Base-by-base conservation (phyloP, 2,329 filamentous ascomycete genomes). In the Bipolaris victoriae region DNA sequence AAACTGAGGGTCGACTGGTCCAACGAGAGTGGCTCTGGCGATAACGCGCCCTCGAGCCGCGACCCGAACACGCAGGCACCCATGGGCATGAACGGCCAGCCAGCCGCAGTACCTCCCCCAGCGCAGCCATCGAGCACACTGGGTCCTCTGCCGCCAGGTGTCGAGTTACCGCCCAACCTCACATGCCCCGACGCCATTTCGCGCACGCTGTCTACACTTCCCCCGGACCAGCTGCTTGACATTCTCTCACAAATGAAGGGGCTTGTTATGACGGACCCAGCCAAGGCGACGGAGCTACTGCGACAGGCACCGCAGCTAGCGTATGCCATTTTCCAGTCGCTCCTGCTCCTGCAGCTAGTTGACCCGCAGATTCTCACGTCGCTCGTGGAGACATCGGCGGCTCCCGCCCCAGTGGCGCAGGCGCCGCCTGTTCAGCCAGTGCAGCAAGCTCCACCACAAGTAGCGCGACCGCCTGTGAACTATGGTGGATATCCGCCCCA, bases 1-100 rank as follows among this genome's bases (percentile, higher is more conserved):
- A 96, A 96, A 77, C 84, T 99, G 62, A 87, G 93, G 59, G 95
- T 99, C 54, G 95, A 98, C 78, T 99, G 96, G 78, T 95, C 91
- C 57, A 96, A 97, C 76, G 94, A 97, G 75, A 91, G 92, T 64
- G 89, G 89, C 66, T 89, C 87, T 43, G 84, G 85, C 61, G 86
- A 81, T 55, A 82, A 77, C 49, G 78, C 78, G 51, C 76, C 79
- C 16, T 71, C 78, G 35, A 74, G 72, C 41, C 78, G 84, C 68
- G 82, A 80, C 44, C 49, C 48, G 37, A 39, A 24, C 65, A 77
- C 81, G 33, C 77, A 80, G 49, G 70, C 75, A 24, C 75, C 62
- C 41, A 71, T 71, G 58, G 77, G 37, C 31, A 52, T 57, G 45
- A 57, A 57, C 39, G 55, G 55, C n/a, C 55, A 58, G 31, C 78